These are phyloP conservation scores for Trypethelium eluteriae DNA, from an alignment of 495 filamentous ascomycete species.

Conservation along the genomic window DNA sequence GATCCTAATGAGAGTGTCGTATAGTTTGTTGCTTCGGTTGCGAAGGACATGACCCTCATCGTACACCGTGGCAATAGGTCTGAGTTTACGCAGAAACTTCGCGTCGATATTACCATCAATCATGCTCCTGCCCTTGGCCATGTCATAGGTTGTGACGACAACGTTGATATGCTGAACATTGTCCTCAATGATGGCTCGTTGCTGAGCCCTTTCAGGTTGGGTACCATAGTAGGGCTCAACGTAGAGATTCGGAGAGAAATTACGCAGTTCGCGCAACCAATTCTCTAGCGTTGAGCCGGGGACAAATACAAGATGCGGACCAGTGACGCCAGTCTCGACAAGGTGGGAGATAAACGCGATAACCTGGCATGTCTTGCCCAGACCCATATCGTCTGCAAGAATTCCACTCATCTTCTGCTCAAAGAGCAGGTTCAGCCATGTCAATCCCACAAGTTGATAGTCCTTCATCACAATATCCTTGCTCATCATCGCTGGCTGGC, in stretches of 20 bases:
- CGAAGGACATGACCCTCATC: slow-evolving; percentile 91
- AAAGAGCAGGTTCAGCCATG: slow-evolving; percentile 82
- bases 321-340: slow-evolving; percentile 55
- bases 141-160: slow-evolving; percentile 82
- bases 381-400: slow-evolving; percentile 94
- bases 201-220: slow-evolving; percentile 53
- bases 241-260: slow-evolving; percentile 68
- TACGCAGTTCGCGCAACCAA: slow-evolving; percentile 83
- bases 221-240: slow-evolving; percentile 76
- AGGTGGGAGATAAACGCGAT: slow-evolving; percentile 86
- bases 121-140: slow-evolving; percentile 49
- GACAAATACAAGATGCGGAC: slow-evolving; percentile 82
- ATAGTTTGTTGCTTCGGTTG: slow-evolving; percentile 72
- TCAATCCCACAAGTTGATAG: slow-evolving; percentile 89
- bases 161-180: slow-evolving; percentile 65
- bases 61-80: slow-evolving; percentile 64
- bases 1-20: slow-evolving; percentile 72
- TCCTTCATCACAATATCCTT: slow-evolving; percentile 69
- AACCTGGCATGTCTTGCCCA: slow-evolving; percentile 95
- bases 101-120: slow-evolving; percentile 40
- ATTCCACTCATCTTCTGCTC: slow-evolving; percentile 73
- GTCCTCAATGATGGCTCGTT: slow-evolving; percentile 58
- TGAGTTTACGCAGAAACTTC: slow-evolving; percentile 59
- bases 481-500: slow-evolving; percentile 67
- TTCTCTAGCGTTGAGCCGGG: slow-evolving; percentile 91